A percentile compares a stretch with the other conserved stretches of the same genome.
Conservation (phyloP, 2,329 filamentous ascomycete species). For the Nigrograna mackinnonii region DNA sequence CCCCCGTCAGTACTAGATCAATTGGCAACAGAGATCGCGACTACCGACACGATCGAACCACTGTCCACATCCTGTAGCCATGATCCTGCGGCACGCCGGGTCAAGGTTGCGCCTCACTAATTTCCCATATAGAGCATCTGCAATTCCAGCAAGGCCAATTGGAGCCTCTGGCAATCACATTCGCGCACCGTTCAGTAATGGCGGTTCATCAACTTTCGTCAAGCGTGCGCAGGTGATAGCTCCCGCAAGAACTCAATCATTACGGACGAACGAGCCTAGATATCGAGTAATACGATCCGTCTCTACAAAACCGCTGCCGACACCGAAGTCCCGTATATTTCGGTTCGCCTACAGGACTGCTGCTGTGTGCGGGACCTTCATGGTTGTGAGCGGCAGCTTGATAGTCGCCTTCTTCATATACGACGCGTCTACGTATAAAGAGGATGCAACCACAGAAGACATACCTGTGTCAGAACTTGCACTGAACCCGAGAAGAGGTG, state of each 20-base stretch:
- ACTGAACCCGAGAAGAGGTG: slow-evolving; percentile 77
- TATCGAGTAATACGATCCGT: slow-evolving; percentile 24
- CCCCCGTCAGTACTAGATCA: too few species aligned
- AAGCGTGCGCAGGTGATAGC: slow-evolving; percentile 26
- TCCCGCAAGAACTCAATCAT: slow-evolving; percentile 19
- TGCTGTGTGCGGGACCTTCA: slow-evolving; percentile 73
- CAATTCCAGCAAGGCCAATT: slow-evolving; percentile 11
- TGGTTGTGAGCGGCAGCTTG: slow-evolving; percentile 69
- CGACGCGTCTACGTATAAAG: slow-evolving; percentile 88
- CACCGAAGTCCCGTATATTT: slow-evolving; percentile 39
- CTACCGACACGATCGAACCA: too few species aligned
- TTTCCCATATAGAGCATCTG: slow-evolving; percentile 17
- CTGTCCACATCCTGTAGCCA: slow-evolving; percentile 4
- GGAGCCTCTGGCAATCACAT: slow-evolving; percentile 13
- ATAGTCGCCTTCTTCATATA: slow-evolving; percentile 89
- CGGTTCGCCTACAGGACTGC: slow-evolving; percentile 70
- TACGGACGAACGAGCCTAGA: slow-evolving; percentile 18
- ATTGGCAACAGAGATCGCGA: too few species aligned
- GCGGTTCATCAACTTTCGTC: slow-evolving; percentile 19
- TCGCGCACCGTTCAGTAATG: slow-evolving; percentile 30
- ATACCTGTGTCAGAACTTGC: slow-evolving; percentile 84
- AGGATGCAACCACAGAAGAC: slow-evolving; percentile 68
- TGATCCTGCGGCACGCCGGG: slow-evolving; percentile 31
- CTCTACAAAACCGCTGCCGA: slow-evolving; percentile 34
- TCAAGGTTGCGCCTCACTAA: slow-evolving; percentile 30